These are phyloP conservation scores for Chalciporus pseudorubinellus DNA, from an alignment of 768 basidiomycete genomes.

Conservation along the genomic window DNA sequence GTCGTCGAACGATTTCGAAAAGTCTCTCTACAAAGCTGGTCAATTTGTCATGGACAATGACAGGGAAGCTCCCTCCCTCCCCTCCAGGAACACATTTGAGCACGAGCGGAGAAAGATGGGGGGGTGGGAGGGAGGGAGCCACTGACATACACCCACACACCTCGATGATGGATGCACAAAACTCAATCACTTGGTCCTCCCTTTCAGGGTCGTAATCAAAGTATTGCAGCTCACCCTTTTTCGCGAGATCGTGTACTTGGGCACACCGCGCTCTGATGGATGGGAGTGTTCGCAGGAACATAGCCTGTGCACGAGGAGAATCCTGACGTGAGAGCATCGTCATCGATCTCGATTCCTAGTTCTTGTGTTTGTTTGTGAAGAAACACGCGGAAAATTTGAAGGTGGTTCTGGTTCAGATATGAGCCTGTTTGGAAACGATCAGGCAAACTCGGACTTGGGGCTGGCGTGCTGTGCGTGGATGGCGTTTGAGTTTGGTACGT, in stretches of 20 bases:
- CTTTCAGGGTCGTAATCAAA: slow-evolving; percentile 83
- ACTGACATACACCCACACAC: slow-evolving; percentile 40
- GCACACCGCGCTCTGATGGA: slow-evolving; percentile 87
- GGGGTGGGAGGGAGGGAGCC: background rate
- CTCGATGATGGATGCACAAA: slow-evolving; percentile 76
- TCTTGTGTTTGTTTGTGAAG: background rate
- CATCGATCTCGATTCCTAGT: slow-evolving; percentile 3
- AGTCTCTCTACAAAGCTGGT: slow-evolving; percentile 64
- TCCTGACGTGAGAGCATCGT: slow-evolving; percentile 8
- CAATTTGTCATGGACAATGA: slow-evolving; percentile 5
- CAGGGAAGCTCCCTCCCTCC: background rate
- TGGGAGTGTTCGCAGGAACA: slow-evolving; percentile 80
- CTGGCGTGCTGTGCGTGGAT: background rate
- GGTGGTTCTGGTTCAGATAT: background rate
- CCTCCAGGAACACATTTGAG: background rate
- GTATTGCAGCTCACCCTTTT: slow-evolving; percentile 72
- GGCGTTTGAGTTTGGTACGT: background rate
- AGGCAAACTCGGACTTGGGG: background rate
- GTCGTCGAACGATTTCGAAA: slow-evolving; percentile 60
- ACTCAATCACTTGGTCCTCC: slow-evolving; percentile 64
- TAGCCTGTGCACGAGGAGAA: slow-evolving; percentile 34
- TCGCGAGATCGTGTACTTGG: slow-evolving; percentile 75
- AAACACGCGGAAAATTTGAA: slow-evolving; percentile 2
- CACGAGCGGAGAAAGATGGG: background rate
- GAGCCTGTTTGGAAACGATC: background rate